Base-by-base conservation (phyloP, 148 eudicot species). In the Beta vulgaris region DNA sequence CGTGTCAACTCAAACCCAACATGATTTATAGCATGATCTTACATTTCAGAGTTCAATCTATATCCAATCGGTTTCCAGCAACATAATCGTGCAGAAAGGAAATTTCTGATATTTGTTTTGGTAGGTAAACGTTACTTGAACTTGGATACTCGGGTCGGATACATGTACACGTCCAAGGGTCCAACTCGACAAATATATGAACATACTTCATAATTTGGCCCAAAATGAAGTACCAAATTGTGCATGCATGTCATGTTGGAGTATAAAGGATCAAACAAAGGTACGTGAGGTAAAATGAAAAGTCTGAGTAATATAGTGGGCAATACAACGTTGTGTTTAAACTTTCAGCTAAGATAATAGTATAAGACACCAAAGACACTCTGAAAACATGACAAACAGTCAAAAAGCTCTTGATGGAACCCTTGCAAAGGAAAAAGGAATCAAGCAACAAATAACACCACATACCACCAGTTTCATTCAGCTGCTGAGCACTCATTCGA, bases 381-480 rank as follows among this genome's bases (percentile, higher is more conserved):
- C 19, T 0, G 16, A 18, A 61, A 62, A 62, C 23, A 18, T 15
- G 23, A 63, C 68, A 63, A 19, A 63, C 26, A 63, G 11, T 36
- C 63, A 15, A 43, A 16, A 19, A 59, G 35, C 28, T 6, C 12
- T 14, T 34, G 23, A 35, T 25, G 76, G 9, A 59, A 11, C 21
- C 49, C 34, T 35, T 28, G 19, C 35, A 53, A 53, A 67, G 7
- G 25, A 35, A 15, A 32, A 35, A 36, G 53, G 5, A 40, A 86
- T 31, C 70, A 48, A 43, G 67, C 68, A 78, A 32, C 42, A 48
- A 76, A 32, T 54, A 72, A 68, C 57, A 71, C 16, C 55, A 80
- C 80, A 60, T 90, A 92, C 99, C 93, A 92, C 99, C 93, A 65
- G 81, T 62, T 76, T 90, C 97, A 74, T 77, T 86, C 69, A 95